Percentiles rank a stretch among this genome's conserved stretches.
phyloP scores from a whole-genome alignment of 2,329 filamentous ascomycete species.

The Alternaria sp. region DNA sequence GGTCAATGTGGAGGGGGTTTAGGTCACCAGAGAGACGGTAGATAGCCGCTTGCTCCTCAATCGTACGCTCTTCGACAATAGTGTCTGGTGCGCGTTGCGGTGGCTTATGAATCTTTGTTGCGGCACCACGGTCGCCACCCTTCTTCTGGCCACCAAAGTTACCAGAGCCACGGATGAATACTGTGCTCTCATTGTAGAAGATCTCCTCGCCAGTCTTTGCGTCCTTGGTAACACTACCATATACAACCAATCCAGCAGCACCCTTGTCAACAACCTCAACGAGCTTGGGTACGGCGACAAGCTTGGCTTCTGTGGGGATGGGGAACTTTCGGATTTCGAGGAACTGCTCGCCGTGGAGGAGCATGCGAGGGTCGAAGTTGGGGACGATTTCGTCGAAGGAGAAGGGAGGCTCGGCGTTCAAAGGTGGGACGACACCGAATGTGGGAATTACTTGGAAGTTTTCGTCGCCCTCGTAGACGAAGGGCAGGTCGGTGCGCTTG shows the following conservation, averaged over 20 bases:
- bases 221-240: slow-evolving; percentile 82
- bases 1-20: slow-evolving; percentile 96
- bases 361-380: slow-evolving; percentile 98
- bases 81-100: slow-evolving; percentile 80
- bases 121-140: slow-evolving; percentile 77
- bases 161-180: slow-evolving; percentile 89
- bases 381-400: slow-evolving; percentile 83
- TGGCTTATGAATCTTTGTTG: slow-evolving; percentile 79
- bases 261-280: slow-evolving; percentile 98
- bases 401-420: slow-evolving; percentile 83
- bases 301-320: slow-evolving; percentile 81
- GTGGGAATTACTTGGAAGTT: slow-evolving; percentile 94
- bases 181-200: slow-evolving; percentile 96
- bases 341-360: slow-evolving; percentile 98
- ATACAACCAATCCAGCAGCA: slow-evolving; percentile 82
- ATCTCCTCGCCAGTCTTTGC: slow-evolving; percentile 85
- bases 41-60: slow-evolving; percentile 88
- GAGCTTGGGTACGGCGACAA: slow-evolving; percentile 78
- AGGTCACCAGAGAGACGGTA: slow-evolving; percentile 95
- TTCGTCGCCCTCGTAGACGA: slow-evolving; percentile 89
- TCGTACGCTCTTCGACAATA: slow-evolving; percentile 85
- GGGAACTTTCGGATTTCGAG: slow-evolving; percentile 93
- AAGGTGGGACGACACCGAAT: slow-evolving; percentile 96
- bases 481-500: slow-evolving; percentile 84
- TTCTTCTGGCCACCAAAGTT: slow-evolving; percentile 88